Evolutionary conservation across 2,329 filamentous ascomycete genomes (phyloP).

Genomic region (Epichloe gansuensis): DNA sequence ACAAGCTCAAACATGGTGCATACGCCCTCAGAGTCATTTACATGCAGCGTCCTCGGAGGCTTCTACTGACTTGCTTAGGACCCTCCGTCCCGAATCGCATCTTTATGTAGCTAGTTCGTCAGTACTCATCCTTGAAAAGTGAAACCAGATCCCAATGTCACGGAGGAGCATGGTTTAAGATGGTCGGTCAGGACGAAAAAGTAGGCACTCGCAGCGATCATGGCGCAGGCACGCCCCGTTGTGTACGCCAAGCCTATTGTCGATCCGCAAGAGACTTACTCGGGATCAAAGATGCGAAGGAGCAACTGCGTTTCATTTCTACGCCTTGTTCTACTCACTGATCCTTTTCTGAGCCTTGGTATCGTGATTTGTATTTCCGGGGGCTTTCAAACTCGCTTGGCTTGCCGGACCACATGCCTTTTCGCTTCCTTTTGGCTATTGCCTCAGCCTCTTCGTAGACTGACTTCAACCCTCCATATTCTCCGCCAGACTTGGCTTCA

Average conservation of each 20-base stretch:
- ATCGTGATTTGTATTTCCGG: constrained; percentile 63
- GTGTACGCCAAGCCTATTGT: background rate
- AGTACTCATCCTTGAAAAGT: too few species aligned
- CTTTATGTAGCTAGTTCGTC: too few species aligned
- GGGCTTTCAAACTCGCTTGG: constrained; percentile 63
- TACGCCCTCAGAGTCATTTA: background rate
- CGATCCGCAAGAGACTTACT: background rate
- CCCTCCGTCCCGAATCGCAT: too few species aligned
- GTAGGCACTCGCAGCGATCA: background rate
- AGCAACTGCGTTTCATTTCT: background rate
- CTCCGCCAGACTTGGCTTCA: constrained; percentile 78
- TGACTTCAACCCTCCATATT: constrained; percentile 64
- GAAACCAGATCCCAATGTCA: background rate
- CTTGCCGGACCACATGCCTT: constrained; percentile 64
- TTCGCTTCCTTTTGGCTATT: constrained; percentile 49
- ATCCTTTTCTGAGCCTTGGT: constrained; percentile 12
- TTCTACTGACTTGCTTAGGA: too few species aligned
- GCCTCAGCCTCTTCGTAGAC: constrained; percentile 55
- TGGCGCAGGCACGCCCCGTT: background rate
- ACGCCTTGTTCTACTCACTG: constrained; percentile 2
- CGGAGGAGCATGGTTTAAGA: background rate
- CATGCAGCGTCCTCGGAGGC: background rate
- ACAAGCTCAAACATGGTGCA: background rate
- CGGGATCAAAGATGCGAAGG: background rate
- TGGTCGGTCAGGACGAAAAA: background rate